These are phyloP conservation scores for Aspergillus versicolor DNA, from an alignment of 2,329 filamentous ascomycete species.

Conservation along the genomic window DNA sequence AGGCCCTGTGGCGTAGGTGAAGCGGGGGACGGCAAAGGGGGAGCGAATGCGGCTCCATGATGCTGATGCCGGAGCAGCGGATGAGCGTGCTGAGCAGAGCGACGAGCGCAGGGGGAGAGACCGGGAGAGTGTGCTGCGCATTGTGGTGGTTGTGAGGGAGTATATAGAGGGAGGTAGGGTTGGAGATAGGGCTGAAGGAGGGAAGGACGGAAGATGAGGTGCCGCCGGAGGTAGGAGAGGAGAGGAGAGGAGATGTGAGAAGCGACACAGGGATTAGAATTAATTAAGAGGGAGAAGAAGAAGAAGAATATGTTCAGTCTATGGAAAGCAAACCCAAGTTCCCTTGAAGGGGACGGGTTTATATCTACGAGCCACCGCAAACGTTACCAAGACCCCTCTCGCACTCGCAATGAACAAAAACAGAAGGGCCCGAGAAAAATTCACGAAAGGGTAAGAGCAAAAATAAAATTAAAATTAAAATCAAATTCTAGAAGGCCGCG, in stretches of 20 bases:
- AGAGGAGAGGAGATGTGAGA: not conserved
- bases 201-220: not conserved
- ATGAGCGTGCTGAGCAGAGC: slow-evolving; percentile 10
- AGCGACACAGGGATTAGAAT: not conserved
- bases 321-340: not conserved
- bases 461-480: slow-evolving; percentile 13
- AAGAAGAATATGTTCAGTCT: not conserved
- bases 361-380: slow-evolving; percentile 17
- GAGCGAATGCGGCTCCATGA: slow-evolving; percentile 9
- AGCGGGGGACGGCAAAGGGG: slow-evolving; percentile 17
- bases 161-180: not conserved
- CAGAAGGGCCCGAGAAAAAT: not conserved
- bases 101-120: slow-evolving; percentile 10
- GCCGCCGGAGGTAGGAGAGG: too few species aligned
- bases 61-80: slow-evolving; percentile 8
- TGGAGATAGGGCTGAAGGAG: not conserved
- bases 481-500: slow-evolving; percentile 23
- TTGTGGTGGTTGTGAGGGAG: slow-evolving; percentile 6
- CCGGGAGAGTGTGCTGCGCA: slow-evolving; percentile 19
- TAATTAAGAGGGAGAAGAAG: not conserved
- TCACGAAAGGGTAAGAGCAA: not conserved
- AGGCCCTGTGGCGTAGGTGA: slow-evolving; percentile 24
- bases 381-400: not conserved
- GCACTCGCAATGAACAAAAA: not conserved
- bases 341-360: slow-evolving; percentile 17